Base-by-base conservation (phyloP, 2,329 filamentous ascomycete genomes). In the Botrytis deweyae region DNA sequence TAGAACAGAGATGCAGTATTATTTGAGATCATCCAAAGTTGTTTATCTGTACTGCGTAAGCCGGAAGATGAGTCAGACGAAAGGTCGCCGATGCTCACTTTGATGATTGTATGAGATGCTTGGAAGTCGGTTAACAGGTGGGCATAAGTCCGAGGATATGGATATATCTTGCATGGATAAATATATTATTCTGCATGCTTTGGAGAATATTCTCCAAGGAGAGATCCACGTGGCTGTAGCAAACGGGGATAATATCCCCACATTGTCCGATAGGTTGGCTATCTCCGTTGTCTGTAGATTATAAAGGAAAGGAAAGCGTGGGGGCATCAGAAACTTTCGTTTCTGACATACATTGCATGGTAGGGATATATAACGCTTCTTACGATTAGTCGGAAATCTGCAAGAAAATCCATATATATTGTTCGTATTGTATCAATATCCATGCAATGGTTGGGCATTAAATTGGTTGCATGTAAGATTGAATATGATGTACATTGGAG, bases 51-150 rank as follows among this genome's bases (percentile, higher is more conserved):
- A 40, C 42, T 49, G 44, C 22, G 20, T 66, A 66, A 66, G 64
- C 44, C 20, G 44, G 44, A 33, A n/a, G 64, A 67, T 52, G 44
- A 67, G 64, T 67, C 64, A 67, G 64, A 67, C n/a, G 2, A 12
- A 52, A 67, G 64, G 64, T 67, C 64, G 64, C 33, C 44, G 64
- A 67, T 67, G 44, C 44, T 67, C 44, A 52, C 22, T 18, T 18
- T 9, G 6, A 44, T 14, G 18, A 44, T 33, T 33, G 22, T 64
- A 52, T 20, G 4, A 33, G 33, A n/a, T 8, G 8, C 22, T 67
- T 22, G 33, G 59, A 38, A 25, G 20, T 38, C 8, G 18, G 22
- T 67, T 16, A 40, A n/a, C 44, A 67, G 33, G n/a, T 64, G 9
- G 40, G n/a, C 20, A 44, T 44, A 64, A 44, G 40, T 64, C 40